phyloP scores from a whole-genome alignment of 1,284 basidiomycete species.

The Ganoderma lingzhi region DNA sequence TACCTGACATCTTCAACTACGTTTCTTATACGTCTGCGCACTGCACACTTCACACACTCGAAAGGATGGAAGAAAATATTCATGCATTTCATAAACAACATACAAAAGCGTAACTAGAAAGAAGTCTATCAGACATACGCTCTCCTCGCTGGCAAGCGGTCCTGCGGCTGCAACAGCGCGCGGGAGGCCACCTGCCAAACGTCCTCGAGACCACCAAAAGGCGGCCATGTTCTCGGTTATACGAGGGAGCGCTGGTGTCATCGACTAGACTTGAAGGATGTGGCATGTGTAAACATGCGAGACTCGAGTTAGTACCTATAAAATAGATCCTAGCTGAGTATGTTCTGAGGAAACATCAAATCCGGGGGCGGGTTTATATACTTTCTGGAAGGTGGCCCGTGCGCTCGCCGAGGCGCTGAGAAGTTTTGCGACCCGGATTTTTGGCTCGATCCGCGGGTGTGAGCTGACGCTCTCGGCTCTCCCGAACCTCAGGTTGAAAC shows the following conservation, averaged over 20 bases:
- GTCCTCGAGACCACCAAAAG: conserved; percentile 69
- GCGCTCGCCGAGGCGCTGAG: conserved; percentile 19
- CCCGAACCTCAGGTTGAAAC: too few relatives aligned
- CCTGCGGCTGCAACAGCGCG: conserved; percentile 49
- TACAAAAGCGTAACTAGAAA: conserved; percentile 14
- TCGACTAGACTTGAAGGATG: conserved; percentile 83
- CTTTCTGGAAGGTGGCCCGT: conserved; percentile 31
- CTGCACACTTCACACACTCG: neutral
- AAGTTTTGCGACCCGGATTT: conserved; percentile 9
- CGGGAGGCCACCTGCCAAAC: conserved; percentile 60
- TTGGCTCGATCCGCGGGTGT: conserved; percentile 25
- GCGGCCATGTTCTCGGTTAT: conserved; percentile 76
- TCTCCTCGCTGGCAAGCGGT: conserved; percentile 64
- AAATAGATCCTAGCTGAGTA: conserved; percentile 91
- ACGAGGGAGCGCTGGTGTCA: conserved; percentile 76
- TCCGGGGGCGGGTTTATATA: conserved; percentile 46
- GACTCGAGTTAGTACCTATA: conserved; percentile 90
- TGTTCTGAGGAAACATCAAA: conserved; percentile 66
- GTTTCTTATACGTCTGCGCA: neutral
- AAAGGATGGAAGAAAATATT: neutral
- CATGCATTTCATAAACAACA: neutral
- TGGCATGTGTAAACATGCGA: conserved; percentile 88
- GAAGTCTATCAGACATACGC: conserved; percentile 81
- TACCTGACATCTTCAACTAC: too few relatives aligned
- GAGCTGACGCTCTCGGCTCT: neutral